Evolutionary conservation across 257 asterid genomes (phyloP), one percentile per base, ranked within the genome.

Genomic region (Eustoma russellianum): DNA sequence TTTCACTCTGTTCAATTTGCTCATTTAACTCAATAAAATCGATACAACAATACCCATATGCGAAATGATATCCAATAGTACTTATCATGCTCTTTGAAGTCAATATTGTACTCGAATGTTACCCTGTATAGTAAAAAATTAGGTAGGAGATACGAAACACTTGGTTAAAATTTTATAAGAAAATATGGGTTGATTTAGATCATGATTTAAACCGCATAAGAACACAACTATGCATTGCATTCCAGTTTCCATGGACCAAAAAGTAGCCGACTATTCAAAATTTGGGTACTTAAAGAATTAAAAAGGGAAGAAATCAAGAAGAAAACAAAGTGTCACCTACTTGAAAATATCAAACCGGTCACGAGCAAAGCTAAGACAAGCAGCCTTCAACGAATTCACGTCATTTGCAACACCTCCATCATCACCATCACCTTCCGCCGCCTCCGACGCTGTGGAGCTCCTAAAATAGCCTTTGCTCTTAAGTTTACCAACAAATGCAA

Each of bases 331-430:
- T 49, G 14, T 49, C 13, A 13, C 69, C 64, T 78, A 88, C 98
- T 63, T 79, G 77, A 92, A 74, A 70, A 92, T 81, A 74, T 92
- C 88, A 28, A 63, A 83, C 33, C 97, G 97, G 62, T 83, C 86
- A 2, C 94, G 93, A n/a, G 76, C 92, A 56, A 92, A 92, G 69
- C 54, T 73, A 66, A 92, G 74, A 53, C 85, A 88, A 16, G 93
- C 93, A 18, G 74, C 79, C 73, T 83, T 92, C 59, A 85, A 59
- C 65, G 79, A 41, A 34, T 66, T 81, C 81, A 68, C 53, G 9
- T 92, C 86, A 44, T 60, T 73, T 65, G 81, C 83, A 17, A 50
- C 55, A 61, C 48, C 67, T 46, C 35, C 64, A 50, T 28, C 82
- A 19, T 41, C 72, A 9, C 46, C 65, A 16, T 41, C 61, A 40